phyloP scores from a whole-genome alignment of 257 asterid genomes.

The Capsicum rhomboideum region DNA sequence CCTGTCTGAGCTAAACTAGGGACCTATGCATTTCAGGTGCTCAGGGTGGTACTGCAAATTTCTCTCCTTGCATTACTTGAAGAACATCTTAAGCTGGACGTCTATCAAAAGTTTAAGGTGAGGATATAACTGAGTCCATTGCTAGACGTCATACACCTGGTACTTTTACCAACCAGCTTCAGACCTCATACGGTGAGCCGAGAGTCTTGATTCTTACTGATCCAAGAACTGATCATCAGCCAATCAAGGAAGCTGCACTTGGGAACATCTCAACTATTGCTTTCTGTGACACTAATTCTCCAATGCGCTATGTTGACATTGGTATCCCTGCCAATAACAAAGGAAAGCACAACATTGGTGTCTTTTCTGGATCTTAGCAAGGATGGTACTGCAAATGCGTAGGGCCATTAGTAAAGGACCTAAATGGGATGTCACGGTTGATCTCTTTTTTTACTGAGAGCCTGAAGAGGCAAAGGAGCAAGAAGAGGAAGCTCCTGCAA shows the following conservation, averaged over 20 bases:
- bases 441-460: slow-evolving; percentile 18
- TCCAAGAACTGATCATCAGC: slow-evolving; percentile 22
- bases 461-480: slow-evolving; percentile 21
- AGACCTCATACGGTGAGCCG: slow-evolving; percentile 15
- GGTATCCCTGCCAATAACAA: slow-evolving; percentile 21
- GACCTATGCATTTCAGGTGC: slow-evolving; percentile 27
- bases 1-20: slow-evolving; percentile 1
- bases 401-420: slow-evolving; percentile 4
- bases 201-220: slow-evolving; percentile 14
- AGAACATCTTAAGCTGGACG: too few species aligned
- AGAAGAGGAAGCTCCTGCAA: slow-evolving; percentile 8
- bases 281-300: slow-evolving; percentile 16
- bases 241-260: slow-evolving; percentile 19
- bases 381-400: slow-evolving; percentile 21
- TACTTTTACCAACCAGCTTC: slow-evolving; percentile 18
- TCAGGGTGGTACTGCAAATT: slow-evolving; percentile 73
- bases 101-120: too few species aligned
- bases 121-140: too few species aligned
- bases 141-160: slow-evolving; percentile 25
- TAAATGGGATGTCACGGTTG: slow-evolving; percentile 15
- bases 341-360: slow-evolving; percentile 17
- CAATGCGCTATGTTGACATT: slow-evolving; percentile 15
- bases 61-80: too few species aligned
- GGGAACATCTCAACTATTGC: slow-evolving; percentile 19
- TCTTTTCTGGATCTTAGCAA: slow-evolving; percentile 16